Evolutionary conservation across 2,329 filamentous ascomycete species (phyloP).

Genomic region (Metarhizium rileyi): DNA sequence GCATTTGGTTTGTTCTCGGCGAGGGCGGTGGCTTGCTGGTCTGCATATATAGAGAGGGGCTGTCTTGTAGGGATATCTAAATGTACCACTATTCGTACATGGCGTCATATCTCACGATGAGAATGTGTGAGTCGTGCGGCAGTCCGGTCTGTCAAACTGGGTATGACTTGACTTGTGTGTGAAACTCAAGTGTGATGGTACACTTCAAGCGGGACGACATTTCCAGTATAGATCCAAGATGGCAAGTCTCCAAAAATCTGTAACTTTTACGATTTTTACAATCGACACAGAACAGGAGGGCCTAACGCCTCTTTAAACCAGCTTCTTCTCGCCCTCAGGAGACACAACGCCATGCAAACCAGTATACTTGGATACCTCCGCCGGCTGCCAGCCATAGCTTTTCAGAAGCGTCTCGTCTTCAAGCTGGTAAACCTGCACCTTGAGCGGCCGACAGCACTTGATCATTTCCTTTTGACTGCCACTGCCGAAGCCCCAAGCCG

Average conservation of each 20-base stretch:
- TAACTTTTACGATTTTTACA: no score
- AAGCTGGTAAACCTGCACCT: slow-evolving; percentile 62
- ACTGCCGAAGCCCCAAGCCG: slow-evolving; percentile 69
- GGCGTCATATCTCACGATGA: neutral
- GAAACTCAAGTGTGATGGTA: no score
- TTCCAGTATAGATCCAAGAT: no score
- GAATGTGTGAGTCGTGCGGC: neutral
- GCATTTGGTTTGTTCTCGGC: neutral
- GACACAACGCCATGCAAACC: slow-evolving; percentile 49
- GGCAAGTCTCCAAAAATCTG: no score
- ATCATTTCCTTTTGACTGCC: slow-evolving; percentile 58
- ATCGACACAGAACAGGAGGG: no score
- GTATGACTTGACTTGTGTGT: no score
- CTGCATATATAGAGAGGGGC: slow-evolving; percentile 17
- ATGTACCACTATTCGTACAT: slow-evolving; percentile 20
- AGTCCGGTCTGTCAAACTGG: no score
- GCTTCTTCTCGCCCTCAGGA: slow-evolving; percentile 14
- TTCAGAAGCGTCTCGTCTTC: slow-evolving; percentile 41
- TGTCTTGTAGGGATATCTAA: slow-evolving; percentile 24
- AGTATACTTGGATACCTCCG: slow-evolving; percentile 49
- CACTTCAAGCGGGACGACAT: no score
- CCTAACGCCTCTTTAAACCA: neutral
- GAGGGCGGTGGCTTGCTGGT: neutral
- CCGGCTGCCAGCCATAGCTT: slow-evolving; percentile 50
- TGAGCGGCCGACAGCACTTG: slow-evolving; percentile 62